phyloP scores from a whole-genome alignment of 768 basidiomycete genomes.

The Nevesoporus exiguus region DNA sequence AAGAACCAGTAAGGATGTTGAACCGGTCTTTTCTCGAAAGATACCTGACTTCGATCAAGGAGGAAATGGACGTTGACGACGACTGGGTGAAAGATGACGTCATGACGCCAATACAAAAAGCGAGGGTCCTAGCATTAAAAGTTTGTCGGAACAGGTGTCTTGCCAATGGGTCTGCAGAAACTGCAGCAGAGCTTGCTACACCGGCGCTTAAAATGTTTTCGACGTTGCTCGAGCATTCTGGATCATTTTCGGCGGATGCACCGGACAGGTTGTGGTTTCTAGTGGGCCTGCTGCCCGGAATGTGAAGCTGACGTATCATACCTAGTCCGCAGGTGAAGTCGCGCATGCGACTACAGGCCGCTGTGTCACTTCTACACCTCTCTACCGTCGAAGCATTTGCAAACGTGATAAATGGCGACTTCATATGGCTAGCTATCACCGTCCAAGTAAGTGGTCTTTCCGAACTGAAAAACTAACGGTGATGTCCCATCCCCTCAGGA shows the following conservation, averaged over 20 bases:
- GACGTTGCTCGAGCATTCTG: slow-evolving; percentile 64
- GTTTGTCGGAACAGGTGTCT: slow-evolving; percentile 79
- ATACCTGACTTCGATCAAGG: slow-evolving; percentile 34
- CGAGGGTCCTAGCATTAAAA: slow-evolving; percentile 76
- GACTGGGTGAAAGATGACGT: slow-evolving; percentile 79
- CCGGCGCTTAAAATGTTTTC: slow-evolving; percentile 78
- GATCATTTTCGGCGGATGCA: slow-evolving; percentile 57
- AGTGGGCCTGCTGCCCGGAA: not conserved
- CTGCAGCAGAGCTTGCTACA: slow-evolving; percentile 61
- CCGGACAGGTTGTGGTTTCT: slow-evolving; percentile 44
- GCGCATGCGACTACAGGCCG: slow-evolving; percentile 81
- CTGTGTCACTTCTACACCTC: slow-evolving; percentile 76
- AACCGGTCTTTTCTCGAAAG: not conserved
- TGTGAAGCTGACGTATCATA: slow-evolving; percentile 10
- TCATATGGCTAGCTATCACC: slow-evolving; percentile 65
- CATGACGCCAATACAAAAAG: slow-evolving; percentile 53
- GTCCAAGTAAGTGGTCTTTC: slow-evolving; percentile 61
- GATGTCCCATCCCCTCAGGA: slow-evolving; percentile 50
- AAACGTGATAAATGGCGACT: slow-evolving; percentile 53
- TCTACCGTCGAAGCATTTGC: slow-evolving; percentile 57
- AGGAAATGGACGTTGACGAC: slow-evolving; percentile 54
- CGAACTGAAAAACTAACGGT: not conserved
- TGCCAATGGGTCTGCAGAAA: slow-evolving; percentile 55
- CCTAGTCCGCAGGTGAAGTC: slow-evolving; percentile 60
- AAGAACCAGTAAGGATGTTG: slow-evolving; percentile 41